These are phyloP conservation scores for Xylaria acuta DNA, from an alignment of 495 filamentous ascomycete genomes.

Conservation along the genomic window DNA sequence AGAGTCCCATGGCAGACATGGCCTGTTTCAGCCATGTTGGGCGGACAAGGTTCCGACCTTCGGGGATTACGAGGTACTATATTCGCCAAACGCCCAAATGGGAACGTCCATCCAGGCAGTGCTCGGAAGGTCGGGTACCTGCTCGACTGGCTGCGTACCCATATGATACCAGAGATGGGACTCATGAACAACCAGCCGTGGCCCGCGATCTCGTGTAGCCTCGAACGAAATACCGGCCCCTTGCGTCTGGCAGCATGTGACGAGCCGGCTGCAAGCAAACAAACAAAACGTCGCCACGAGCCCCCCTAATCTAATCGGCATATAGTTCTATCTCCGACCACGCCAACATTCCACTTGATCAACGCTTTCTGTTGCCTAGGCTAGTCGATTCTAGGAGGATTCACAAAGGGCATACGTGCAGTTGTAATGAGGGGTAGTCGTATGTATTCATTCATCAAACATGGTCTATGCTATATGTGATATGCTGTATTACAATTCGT, in stretches of 20 bases:
- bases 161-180: not conserved
- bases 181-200: not conserved
- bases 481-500: slow-evolving; percentile 54
- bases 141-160: slow-evolving; percentile 11
- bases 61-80: slow-evolving; percentile 10
- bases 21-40: not conserved
- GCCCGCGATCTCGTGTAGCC: slow-evolving; percentile 14
- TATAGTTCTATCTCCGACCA: not conserved
- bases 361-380: no score
- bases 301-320: not conserved
- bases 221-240: not conserved
- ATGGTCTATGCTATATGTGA: slow-evolving; percentile 26
- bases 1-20: not conserved
- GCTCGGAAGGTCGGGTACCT: not conserved
- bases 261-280: not conserved
- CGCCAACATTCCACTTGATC: not conserved
- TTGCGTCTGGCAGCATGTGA: not conserved
- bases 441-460: slow-evolving; percentile 34
- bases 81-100: slow-evolving; percentile 10
- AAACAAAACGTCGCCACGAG: not conserved
- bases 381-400: not conserved
- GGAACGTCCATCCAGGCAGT: not conserved
- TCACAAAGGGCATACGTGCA: not conserved
- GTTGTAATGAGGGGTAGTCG: slow-evolving; percentile 8
- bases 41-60: not conserved